These are phyloP conservation scores for Phlyctochytrium arcticum DNA, from an alignment of 192 early-diverging fungal genomes.

Conservation along the genomic window DNA sequence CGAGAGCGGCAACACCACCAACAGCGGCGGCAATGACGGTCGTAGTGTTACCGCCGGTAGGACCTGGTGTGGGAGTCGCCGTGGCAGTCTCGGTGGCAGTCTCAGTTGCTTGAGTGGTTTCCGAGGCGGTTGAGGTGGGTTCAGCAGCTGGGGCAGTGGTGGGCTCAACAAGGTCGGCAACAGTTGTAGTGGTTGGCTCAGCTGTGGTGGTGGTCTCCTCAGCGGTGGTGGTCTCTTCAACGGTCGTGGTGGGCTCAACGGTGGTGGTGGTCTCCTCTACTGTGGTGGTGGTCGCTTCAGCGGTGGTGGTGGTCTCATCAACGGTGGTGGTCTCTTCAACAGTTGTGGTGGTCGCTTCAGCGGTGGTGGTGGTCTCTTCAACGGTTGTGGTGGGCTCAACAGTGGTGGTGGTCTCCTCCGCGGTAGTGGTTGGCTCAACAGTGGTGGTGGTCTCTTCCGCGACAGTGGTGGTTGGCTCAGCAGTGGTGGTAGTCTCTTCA, in stretches of 20 bases:
- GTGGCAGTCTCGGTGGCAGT: background rate
- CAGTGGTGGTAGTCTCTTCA: background rate
- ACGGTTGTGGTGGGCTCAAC: constrained; percentile 8
- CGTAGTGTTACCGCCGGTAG: background rate
- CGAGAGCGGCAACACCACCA: constrained; percentile 7
- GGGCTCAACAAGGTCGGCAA: background rate
- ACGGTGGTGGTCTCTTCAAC: background rate
- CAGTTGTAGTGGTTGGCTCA: background rate
- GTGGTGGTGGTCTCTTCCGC: constrained; percentile 5
- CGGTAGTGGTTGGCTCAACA: background rate
- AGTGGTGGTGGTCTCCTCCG: background rate
- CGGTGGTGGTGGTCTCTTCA: background rate
- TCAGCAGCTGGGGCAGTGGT: background rate
- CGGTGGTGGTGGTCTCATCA: background rate
- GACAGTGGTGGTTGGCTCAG: constrained; percentile 11
- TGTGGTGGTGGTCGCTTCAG: background rate
- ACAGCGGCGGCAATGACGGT: constrained; percentile 1
- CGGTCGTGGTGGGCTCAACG: constrained; percentile 3
- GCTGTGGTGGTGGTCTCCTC: background rate
- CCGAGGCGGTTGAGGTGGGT: background rate
- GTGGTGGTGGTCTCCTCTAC: background rate
- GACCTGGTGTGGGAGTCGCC: background rate
- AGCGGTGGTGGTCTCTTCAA: constrained; percentile 8
- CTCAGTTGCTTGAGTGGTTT: background rate
- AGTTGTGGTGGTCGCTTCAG: background rate